Evolutionary conservation across 306 rosid species (phyloP).

Genomic region (Malus fusca): DNA sequence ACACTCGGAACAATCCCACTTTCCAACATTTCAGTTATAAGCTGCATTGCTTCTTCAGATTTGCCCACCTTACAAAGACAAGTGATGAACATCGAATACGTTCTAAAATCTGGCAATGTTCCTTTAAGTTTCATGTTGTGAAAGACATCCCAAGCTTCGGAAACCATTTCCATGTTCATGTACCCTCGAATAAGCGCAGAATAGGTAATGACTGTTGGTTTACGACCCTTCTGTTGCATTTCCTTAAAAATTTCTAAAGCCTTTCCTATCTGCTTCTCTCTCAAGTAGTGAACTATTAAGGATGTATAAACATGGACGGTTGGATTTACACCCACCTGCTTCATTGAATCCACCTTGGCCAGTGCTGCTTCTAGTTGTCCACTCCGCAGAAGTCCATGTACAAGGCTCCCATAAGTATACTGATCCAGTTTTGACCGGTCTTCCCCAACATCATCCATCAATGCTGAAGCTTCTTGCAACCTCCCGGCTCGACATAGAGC

Average conservation of each 20-base stretch:
- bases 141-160: constrained; percentile 70
- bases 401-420: constrained; percentile 69
- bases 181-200: constrained; percentile 66
- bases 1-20: constrained; percentile 75
- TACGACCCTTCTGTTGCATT: constrained; percentile 60
- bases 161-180: constrained; percentile 50
- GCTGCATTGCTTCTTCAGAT: constrained; percentile 75
- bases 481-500: constrained; percentile 71
- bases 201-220: constrained; percentile 63
- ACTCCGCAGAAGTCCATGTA: constrained; percentile 62
- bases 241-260: constrained; percentile 46
- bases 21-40: constrained; percentile 53
- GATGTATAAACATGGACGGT: constrained; percentile 81
- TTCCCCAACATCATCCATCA: constrained; percentile 34
- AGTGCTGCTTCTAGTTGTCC: constrained; percentile 62
- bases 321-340: constrained; percentile 44
- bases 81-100: constrained; percentile 66
- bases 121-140: constrained; percentile 60
- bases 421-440: constrained; percentile 40
- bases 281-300: constrained; percentile 55
- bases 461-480: constrained; percentile 62
- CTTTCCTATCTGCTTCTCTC: constrained; percentile 49
- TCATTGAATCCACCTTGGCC: constrained; percentile 58
- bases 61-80: constrained; percentile 58
- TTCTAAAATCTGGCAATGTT: constrained; percentile 68